Percentiles rank a stretch among this genome's conserved stretches.
Evolutionary conservation across 2,329 filamentous ascomycete genomes (phyloP).

Genomic region (Colletotrichum lupini): DNA sequence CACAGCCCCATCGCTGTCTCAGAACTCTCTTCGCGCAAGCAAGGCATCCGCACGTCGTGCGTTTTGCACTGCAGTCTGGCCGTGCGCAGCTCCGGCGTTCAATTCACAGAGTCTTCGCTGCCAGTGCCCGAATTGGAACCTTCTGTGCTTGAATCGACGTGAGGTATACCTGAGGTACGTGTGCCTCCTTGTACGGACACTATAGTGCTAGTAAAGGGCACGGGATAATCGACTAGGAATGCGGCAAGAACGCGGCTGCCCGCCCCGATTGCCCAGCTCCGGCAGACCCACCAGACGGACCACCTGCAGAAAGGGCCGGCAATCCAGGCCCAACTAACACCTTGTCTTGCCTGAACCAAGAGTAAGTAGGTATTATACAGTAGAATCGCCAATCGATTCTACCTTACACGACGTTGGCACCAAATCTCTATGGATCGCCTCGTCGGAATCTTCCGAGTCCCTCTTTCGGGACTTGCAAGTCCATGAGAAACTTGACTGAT

Average conservation of each 20-base stretch:
- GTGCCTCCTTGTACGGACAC: neutral
- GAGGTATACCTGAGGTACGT: neutral
- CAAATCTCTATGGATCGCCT: no score
- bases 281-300: constrained; percentile 40
- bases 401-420: no score
- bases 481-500: no score
- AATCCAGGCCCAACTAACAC: no score
- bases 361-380: no score
- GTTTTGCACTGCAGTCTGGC: no score
- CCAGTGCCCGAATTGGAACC: constrained; percentile 54
- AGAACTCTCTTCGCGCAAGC: constrained; percentile 36
- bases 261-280: constrained; percentile 55
- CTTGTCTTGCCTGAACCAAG: no score
- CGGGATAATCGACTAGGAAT: constrained; percentile 44
- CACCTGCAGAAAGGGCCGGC: neutral
- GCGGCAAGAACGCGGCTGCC: constrained; percentile 51
- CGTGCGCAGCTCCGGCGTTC: no score
- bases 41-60: neutral
- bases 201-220: constrained; percentile 42
- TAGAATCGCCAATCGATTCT: no score
- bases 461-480: no score
- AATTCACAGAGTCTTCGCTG: neutral
- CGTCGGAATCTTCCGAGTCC: no score
- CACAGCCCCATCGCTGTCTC: constrained; percentile 55
- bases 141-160: neutral